Evolutionary conservation across 805 yeast species (phyloP), one percentile per base, ranked within the genome.

Genomic region (Saturnispora besseyi): DNA sequence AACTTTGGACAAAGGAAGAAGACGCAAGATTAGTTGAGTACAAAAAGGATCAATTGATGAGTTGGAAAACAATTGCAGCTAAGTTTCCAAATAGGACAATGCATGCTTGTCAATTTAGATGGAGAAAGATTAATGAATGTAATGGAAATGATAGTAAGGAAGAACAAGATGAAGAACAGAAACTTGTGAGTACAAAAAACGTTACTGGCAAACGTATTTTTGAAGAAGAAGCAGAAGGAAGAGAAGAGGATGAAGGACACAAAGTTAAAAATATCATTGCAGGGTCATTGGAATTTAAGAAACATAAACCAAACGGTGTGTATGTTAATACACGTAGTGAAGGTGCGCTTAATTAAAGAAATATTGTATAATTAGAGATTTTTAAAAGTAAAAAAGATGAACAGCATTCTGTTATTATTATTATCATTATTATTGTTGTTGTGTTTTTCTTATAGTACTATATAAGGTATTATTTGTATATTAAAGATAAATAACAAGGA

Each of bases 91-190:
- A 48, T 26, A 31, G 57, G n/a, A 54, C 57, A 2, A 26, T 52
- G 37, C 55, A 54, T 41, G 57, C 57, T 2, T 54, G 55, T 41
- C 57, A 54, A 32, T 54, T 52, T 22, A 50, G 57, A 43, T 54
- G 57, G 57, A 47, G 55, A 13, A 54, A 54, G 29, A 48, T 42
- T 24, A 21, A 31, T 5, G 18, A n/a, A 21, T 4, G 44, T 21
- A n/a, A 31, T 4, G 44, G 28, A n/a, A 31, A 28, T 24, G 15
- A 31, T 6, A 8, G 13, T 33, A 4, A 13, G 10, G 29, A 32
- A 21, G 13, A 22, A 24, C 22, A 13, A 12, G 12, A 43, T 4
- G 21, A 13, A 10, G 24, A n/a, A 40, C 10, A 40, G 31, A 40
- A 21, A 3, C 3, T n/a, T n/a, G 22, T 18, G 18, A 18, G 18